Evolutionary conservation across 306 rosid species (phyloP).

Genomic region (Vigna angularis): DNA sequence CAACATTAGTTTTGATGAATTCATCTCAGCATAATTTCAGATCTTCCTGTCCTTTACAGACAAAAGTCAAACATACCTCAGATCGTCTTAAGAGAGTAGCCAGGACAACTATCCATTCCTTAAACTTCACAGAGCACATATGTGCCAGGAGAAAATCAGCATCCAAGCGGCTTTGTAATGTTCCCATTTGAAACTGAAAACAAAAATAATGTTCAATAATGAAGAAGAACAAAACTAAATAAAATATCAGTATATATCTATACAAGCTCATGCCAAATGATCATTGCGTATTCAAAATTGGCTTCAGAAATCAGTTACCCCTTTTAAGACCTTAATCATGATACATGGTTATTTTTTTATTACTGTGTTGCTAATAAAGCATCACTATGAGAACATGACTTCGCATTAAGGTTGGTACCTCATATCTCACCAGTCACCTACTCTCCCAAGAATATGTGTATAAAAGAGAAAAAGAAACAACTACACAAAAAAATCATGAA

Average conservation of each 20-base stretch:
- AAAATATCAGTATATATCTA: slow-evolving; percentile 24
- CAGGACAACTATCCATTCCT: slow-evolving; percentile 98
- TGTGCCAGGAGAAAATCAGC: slow-evolving; percentile 95
- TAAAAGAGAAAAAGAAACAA: no score
- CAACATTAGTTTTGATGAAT: neutral
- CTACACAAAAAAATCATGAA: no score
- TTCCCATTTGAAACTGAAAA: slow-evolving; percentile 91
- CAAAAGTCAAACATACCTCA: slow-evolving; percentile 64
- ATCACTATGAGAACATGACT: no score
- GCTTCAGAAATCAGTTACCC: slow-evolving; percentile 23
- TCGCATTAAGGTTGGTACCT: no score
- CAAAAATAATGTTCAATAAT: slow-evolving; percentile 39
- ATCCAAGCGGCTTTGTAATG: slow-evolving; percentile 90
- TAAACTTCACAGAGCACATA: slow-evolving; percentile 96
- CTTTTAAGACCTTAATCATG: neutral
- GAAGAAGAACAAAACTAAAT: slow-evolving; percentile 1
- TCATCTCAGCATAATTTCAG: slow-evolving; percentile 34
- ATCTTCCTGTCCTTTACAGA: slow-evolving; percentile 6
- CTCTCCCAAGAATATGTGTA: no score
- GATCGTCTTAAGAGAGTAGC: slow-evolving; percentile 93
- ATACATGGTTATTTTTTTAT: slow-evolving; percentile 20
- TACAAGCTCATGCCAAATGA: slow-evolving; percentile 28
- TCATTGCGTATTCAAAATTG: slow-evolving; percentile 16
- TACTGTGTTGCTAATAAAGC: no score
- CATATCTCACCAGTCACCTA: no score